Conservation (phyloP, 2,329 filamentous ascomycete species). For the Fusarium brachygibbosum region DNA sequence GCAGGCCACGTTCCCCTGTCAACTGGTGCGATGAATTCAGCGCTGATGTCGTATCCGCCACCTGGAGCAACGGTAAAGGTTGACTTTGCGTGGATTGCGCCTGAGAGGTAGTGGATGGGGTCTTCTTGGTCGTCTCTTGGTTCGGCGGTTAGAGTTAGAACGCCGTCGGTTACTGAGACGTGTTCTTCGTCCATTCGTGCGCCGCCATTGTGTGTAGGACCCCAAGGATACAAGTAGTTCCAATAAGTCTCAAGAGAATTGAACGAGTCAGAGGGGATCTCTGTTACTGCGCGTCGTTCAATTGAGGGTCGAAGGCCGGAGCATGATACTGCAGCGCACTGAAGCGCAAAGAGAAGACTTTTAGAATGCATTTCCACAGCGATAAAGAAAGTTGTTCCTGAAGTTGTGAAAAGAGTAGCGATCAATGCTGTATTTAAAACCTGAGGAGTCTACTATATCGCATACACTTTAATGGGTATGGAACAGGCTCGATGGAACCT, state of each 20-base stretch:
- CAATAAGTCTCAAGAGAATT: conserved; percentile 34
- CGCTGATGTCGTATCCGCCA: conserved; percentile 34
- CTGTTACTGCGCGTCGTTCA: conserved; percentile 27
- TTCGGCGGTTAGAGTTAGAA: conserved; percentile 35
- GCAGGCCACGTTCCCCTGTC: conserved; percentile 31
- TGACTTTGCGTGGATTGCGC: conserved; percentile 35
- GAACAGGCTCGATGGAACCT: conserved; percentile 19
- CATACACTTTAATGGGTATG: not conserved
- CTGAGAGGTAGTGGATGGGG: conserved; percentile 38
- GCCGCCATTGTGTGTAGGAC: conserved; percentile 34
- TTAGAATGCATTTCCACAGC: not conserved
- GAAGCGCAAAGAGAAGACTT: conserved; percentile 10
- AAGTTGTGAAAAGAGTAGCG: accelerated
- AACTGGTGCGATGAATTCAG: conserved; percentile 36
- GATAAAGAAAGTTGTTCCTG: not conserved
- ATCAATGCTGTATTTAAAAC: not conserved
- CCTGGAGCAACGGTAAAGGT: conserved; percentile 31
- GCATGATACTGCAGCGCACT: conserved; percentile 16
- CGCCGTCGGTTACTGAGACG: conserved; percentile 28
- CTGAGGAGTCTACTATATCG: not conserved
- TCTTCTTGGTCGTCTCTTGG: conserved; percentile 26
- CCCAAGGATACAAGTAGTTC: conserved; percentile 40
- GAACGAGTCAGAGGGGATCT: conserved; percentile 34
- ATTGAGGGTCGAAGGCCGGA: conserved; percentile 11
- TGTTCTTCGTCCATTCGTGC: conserved; percentile 37